These are phyloP conservation scores for Nemania abortiva DNA, from an alignment of 2,329 filamentous ascomycete genomes.

Conservation along the genomic window DNA sequence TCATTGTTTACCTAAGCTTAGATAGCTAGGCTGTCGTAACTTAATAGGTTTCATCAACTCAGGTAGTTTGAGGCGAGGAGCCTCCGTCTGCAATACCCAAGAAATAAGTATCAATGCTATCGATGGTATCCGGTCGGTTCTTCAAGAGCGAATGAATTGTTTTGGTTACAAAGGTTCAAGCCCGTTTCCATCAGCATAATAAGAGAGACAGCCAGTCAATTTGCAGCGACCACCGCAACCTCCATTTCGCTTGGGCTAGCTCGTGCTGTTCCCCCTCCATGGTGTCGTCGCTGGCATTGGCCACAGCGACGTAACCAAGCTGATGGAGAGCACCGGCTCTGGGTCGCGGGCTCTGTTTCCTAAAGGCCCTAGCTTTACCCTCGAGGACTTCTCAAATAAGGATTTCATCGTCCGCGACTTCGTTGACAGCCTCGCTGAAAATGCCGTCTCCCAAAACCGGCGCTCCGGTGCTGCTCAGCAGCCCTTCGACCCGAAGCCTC, in stretches of 20 bases:
- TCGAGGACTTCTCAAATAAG: conserved; percentile 88
- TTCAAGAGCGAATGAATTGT: conserved; percentile 9
- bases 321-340: conserved; percentile 58
- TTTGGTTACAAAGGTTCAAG: neutral
- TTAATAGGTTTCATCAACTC: too few relatives aligned
- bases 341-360: conserved; percentile 78
- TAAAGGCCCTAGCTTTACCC: conserved; percentile 82
- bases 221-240: conserved; percentile 1
- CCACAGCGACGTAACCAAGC: conserved; percentile 44
- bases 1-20: too few relatives aligned
- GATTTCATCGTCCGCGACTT: conserved; percentile 99
- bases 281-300: conserved; percentile 39
- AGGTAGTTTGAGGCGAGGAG: too few relatives aligned
- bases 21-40: too few relatives aligned
- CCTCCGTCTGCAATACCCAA: neutral
- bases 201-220: neutral
- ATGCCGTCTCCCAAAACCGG: conserved; percentile 80
- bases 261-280: conserved; percentile 35
- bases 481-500: conserved; percentile 92
- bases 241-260: neutral
- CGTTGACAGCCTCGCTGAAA: conserved; percentile 91
- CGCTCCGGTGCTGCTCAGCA: conserved; percentile 76
- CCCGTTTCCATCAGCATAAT: conserved; percentile 4
- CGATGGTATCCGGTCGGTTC: neutral
- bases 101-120: conserved; percentile 12